Evolutionary conservation across 2,329 filamentous ascomycete species (phyloP), one percentile per base, ranked within the genome.

Genomic region (Fusarium verrucosum): DNA sequence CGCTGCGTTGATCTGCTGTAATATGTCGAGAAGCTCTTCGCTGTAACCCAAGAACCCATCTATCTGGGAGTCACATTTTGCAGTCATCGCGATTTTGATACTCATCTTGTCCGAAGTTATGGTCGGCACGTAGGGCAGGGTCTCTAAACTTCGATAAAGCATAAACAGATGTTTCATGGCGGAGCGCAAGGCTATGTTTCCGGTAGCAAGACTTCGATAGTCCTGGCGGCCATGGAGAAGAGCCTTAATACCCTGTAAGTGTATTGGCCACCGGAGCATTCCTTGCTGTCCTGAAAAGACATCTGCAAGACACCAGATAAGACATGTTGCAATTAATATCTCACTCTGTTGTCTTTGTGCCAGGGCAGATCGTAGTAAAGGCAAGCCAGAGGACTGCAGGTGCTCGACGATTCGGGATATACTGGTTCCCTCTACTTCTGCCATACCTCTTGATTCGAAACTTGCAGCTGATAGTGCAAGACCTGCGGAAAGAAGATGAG

Each of bases 11-110:
- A 74, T 71, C 3, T 71, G 55, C 2, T 72, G 69, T 2, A 74
- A 5, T 1, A 74, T 23, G 2, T 70, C 66, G 0, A 74, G 65
- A 0, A 74, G 52, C 14, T 74, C 72, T 25, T 73, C 70, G 7
- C 69, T 73, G 5, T 74, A 74, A 0, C 72, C 72, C 7, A 74
- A 19, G 17, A 74, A 74, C 0, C 72, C 72, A n/a, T 74, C 72
- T 2, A 74, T 74, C 7, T 61, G 63, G 3, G 62, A 16, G 0
- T 25, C 35, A 4, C 33, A n/a, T 1, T 22, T 20, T 1, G 42
- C 13, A 2, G 25, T 16, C 0, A 19, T n/a, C 1, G 17, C 20
- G 0, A 23, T 4, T 2, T 26, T 36, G 7, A 17, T 1, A 1
- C 9, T 23, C 2, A 1, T 30, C 19, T 36, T 30, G 0, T 7